Base-by-base conservation (phyloP, 768 basidiomycete species). In the Leccinum rimulosum region DNA sequence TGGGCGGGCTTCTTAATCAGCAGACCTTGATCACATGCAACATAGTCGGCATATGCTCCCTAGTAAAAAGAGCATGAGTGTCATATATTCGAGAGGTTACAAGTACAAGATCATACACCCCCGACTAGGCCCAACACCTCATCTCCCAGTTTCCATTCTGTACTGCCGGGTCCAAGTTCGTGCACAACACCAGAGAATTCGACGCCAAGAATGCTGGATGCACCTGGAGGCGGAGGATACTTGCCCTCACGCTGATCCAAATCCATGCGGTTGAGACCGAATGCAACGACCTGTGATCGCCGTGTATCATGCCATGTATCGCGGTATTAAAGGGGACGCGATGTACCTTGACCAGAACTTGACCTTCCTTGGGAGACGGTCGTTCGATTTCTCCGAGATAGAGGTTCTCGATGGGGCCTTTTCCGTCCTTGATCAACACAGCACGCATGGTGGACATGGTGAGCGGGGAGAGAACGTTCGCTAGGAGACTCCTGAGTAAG, bases 31-130 rank as follows among this genome's bases (percentile, higher is more conserved):
- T 81, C 77, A 45, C 86, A 82, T 28, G 78, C 82, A 62, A 98
- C 84, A 70, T 86, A 95, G 71, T 95, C 91, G 36, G 94, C 93
- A 67, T 95, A 95, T 48, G 93, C 93, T 36, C 94, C 94, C 93
- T 95, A 52, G 28, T 28, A 27, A 56, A 33, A 50, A 19, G 22
- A 33, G 31, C 28, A 50, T 61, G 30, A 62, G 61, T 54, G 55
- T 54, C 4, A 1, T 17, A 7, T 8, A 4, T 17, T 19, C 47
- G 38, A 25, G 48, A 38, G 28, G 19, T 25, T 43, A 10, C n/a
- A 54, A 50, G 30, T 43, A 10, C n/a, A 54, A 50, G 30, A 55
- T 72, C 8, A 74, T 71, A 95, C 93, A 17, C 94, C 94, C 33
- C 81, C 83, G 8, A 87, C 82, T 3, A 96, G 79, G 19, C 94